phyloP scores from a whole-genome alignment of 176 grass and related monocot species.

The Areca catechu region DNA sequence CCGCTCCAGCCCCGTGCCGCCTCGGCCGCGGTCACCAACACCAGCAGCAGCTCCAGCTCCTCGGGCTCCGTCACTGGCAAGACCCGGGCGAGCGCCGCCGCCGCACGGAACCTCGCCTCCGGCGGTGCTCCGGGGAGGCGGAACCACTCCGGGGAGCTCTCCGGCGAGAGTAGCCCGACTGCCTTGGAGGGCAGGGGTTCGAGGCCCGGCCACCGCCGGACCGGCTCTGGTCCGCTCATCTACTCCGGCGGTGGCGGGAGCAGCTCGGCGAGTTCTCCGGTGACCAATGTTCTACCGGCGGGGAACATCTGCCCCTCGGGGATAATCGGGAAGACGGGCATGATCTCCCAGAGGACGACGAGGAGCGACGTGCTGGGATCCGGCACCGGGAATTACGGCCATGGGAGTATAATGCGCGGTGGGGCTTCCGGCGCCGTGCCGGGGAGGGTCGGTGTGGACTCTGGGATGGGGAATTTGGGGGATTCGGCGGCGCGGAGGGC shows the following conservation, averaged over 20 bases:
- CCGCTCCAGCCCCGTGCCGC: background rate
- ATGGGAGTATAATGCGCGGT: constrained; percentile 60
- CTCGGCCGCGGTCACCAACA: background rate
- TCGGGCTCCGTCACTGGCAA: constrained; percentile 5
- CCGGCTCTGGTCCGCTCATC: constrained; percentile 37
- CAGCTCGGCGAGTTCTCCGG: constrained; percentile 47
- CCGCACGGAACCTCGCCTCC: background rate
- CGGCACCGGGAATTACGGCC: constrained; percentile 52
- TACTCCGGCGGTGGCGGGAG: constrained; percentile 34
- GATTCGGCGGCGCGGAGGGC: constrained; percentile 14
- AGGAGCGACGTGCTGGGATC: constrained; percentile 50
- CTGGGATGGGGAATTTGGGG: constrained; percentile 15
- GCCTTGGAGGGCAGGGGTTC: background rate
- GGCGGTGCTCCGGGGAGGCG: background rate
- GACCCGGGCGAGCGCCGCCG: background rate
- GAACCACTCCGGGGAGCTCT: constrained; percentile 5
- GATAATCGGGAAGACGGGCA: constrained; percentile 15
- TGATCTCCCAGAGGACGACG: constrained; percentile 14
- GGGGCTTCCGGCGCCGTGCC: background rate
- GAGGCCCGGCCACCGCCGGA: constrained; percentile 25
- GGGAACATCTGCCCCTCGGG: constrained; percentile 59
- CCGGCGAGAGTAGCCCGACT: background rate
- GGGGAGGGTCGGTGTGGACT: constrained; percentile 18
- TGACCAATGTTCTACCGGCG: constrained; percentile 44
- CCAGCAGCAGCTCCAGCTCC: constrained; percentile 16